Percentiles rank a stretch among this genome's conserved stretches.
Evolutionary conservation across 345 rosid species (phyloP).

Genomic region (Eutrema yunnanense): DNA sequence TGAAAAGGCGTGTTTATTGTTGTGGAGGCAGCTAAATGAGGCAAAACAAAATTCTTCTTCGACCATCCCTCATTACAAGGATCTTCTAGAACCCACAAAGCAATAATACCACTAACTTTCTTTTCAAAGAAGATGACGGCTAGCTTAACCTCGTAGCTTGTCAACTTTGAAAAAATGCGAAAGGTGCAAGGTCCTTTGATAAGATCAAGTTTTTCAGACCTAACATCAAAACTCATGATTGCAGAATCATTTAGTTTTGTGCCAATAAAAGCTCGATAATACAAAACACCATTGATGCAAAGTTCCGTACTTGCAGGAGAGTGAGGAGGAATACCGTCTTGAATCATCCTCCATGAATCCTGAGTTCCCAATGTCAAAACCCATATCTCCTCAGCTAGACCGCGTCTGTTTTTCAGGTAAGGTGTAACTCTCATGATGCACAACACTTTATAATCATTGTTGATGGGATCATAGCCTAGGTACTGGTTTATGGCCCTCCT

Average conservation of each 20-base stretch:
- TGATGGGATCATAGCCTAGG: background rate
- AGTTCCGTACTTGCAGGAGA: background rate
- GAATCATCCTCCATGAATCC: background rate
- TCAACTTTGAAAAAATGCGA: background rate
- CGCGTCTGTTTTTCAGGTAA: too few species aligned
- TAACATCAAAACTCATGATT: slow-evolving; percentile 9
- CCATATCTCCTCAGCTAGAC: background rate
- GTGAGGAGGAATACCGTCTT: background rate
- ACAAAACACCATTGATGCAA: background rate
- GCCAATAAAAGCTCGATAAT: background rate
- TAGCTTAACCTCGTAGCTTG: background rate
- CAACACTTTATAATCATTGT: background rate
- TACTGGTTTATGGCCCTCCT: background rate
- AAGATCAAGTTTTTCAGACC: background rate
- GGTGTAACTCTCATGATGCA: background rate
- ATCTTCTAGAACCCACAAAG: background rate
- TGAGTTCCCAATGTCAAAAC: background rate
- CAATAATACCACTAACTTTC: background rate
- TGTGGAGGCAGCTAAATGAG: background rate
- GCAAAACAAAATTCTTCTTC: background rate
- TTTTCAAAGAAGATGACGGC: background rate
- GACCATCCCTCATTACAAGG: background rate
- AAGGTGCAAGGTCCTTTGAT: background rate
- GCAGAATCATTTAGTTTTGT: background rate
- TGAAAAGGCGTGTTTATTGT: background rate